Conservation (phyloP, 1,139 yeast species). For the Saccharomyces hybrid region DNA sequence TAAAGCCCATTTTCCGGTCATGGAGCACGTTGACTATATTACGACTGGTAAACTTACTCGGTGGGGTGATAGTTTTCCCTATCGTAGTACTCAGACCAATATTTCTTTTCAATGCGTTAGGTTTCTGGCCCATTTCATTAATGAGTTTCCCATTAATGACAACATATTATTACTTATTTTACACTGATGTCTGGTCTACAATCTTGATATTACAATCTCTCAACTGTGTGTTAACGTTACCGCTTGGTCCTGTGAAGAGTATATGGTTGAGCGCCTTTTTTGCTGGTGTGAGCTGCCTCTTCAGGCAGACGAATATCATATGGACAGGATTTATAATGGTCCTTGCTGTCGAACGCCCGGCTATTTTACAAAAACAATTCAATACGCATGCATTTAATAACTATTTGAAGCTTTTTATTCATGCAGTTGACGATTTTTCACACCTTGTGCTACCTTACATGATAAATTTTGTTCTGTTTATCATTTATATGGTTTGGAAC, state of each 20-base stretch:
- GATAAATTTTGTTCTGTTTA: conserved; percentile 47
- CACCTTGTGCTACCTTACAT: conserved; percentile 45
- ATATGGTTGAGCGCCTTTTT: conserved; percentile 38
- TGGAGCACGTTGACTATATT: conserved; percentile 39
- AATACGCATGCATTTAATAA: conserved; percentile 33
- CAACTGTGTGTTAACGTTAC: conserved; percentile 34
- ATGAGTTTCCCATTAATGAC: conserved; percentile 62
- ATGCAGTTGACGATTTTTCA: conserved; percentile 32
- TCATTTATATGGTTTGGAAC: conserved; percentile 51
- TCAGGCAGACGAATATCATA: conserved; percentile 85
- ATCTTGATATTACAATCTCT: conserved; percentile 51
- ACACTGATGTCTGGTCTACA: conserved; percentile 92
- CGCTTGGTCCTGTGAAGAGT: conserved; percentile 32
- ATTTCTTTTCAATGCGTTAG: conserved; percentile 35
- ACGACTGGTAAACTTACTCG: conserved; percentile 55
- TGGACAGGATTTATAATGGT: conserved; percentile 70
- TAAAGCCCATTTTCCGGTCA: conserved; percentile 23
- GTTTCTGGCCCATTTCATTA: conserved; percentile 45
- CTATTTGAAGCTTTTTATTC: conserved; percentile 34
- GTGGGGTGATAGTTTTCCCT: conserved; percentile 54
- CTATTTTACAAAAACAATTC: conserved; percentile 36
- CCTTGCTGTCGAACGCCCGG: conserved; percentile 47
- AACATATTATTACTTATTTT: conserved; percentile 68
- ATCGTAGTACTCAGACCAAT: conserved; percentile 34
- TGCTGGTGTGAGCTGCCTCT: conserved; percentile 54